Evolutionary conservation across 2,329 filamentous ascomycete genomes (phyloP).

Genomic region (Botrytis sinoallii): DNA sequence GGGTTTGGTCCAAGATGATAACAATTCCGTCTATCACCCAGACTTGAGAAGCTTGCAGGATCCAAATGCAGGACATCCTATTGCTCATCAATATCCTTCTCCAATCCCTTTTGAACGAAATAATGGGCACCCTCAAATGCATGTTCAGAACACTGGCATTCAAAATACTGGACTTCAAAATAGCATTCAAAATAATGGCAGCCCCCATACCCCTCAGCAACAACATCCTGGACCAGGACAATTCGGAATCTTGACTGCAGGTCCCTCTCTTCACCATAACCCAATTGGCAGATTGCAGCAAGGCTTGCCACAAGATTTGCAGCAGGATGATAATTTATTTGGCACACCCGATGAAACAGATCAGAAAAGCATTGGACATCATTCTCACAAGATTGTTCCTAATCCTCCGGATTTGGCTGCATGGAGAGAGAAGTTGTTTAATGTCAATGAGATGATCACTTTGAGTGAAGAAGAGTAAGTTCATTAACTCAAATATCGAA

Average conservation of each 20-base stretch:
- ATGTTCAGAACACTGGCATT: slow-evolving; percentile 33
- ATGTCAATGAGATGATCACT: slow-evolving; percentile 70
- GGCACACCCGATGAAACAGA: slow-evolving; percentile 39
- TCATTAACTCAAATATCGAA: neutral
- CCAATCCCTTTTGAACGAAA: slow-evolving; percentile 39
- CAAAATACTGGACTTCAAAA: slow-evolving; percentile 36
- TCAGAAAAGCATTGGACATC: slow-evolving; percentile 49
- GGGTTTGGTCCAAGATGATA: slow-evolving; percentile 39
- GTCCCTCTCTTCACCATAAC: slow-evolving; percentile 36
- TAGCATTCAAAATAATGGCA: slow-evolving; percentile 32
- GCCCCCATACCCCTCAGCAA: slow-evolving; percentile 34
- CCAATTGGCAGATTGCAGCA: slow-evolving; percentile 37
- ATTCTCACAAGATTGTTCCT: slow-evolving; percentile 55
- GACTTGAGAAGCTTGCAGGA: slow-evolving; percentile 40
- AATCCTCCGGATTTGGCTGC: slow-evolving; percentile 64
- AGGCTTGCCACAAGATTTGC: neutral
- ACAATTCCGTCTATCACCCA: slow-evolving; percentile 39
- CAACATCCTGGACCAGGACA: slow-evolving; percentile 42
- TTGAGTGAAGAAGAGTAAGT: slow-evolving; percentile 71
- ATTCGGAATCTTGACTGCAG: slow-evolving; percentile 47
- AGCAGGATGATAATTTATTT: slow-evolving; percentile 42
- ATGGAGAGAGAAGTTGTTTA: slow-evolving; percentile 72
- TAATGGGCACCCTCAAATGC: slow-evolving; percentile 35
- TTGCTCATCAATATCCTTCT: slow-evolving; percentile 32
- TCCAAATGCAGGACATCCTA: slow-evolving; percentile 34